Evolutionary conservation across 164 flowering plant genomes (phyloP).

Genomic region (Aristolochia californica): DNA sequence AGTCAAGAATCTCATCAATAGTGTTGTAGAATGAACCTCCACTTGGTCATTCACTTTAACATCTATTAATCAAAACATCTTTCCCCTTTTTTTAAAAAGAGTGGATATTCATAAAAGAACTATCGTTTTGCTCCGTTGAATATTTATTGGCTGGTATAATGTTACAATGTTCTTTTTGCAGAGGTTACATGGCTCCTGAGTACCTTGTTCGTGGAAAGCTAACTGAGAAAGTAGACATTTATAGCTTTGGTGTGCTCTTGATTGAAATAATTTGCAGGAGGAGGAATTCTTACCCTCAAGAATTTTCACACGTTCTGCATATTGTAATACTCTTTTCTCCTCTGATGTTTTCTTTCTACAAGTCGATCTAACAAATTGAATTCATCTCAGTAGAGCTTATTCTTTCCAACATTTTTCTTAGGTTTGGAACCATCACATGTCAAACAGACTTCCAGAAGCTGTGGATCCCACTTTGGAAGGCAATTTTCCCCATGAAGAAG

Average conservation of each 20-base stretch:
- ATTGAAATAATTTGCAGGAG: slow-evolving; percentile 9
- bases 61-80: no score
- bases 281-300: slow-evolving; percentile 1
- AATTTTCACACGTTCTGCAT: slow-evolving; percentile 2
- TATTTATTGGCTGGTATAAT: no score
- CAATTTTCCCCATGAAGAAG: slow-evolving; percentile 35
- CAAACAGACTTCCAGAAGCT: slow-evolving; percentile 35
- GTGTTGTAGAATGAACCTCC: no score
- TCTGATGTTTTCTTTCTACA: not conserved
- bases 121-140: no score
- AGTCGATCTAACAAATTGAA: not conserved
- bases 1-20: no score
- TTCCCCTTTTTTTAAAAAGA: no score
- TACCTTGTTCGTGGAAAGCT: slow-evolving; percentile 12
- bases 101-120: no score
- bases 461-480: slow-evolving; percentile 48
- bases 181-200: slow-evolving; percentile 13
- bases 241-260: slow-evolving; percentile 10
- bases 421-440: slow-evolving; percentile 55
- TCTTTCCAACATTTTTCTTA: slow-evolving; percentile 9
- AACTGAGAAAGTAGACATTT: slow-evolving; percentile 12
- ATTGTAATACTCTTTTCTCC: slow-evolving; percentile 2
- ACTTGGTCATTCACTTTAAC: no score
- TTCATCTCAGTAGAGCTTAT: not conserved
- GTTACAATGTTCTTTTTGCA: not conserved